A percentile compares a stretch with the other conserved stretches of the same genome.
These are phyloP conservation scores for Penicillium lagena DNA, from an alignment of 495 filamentous ascomycete genomes.

Conservation along the genomic window DNA sequence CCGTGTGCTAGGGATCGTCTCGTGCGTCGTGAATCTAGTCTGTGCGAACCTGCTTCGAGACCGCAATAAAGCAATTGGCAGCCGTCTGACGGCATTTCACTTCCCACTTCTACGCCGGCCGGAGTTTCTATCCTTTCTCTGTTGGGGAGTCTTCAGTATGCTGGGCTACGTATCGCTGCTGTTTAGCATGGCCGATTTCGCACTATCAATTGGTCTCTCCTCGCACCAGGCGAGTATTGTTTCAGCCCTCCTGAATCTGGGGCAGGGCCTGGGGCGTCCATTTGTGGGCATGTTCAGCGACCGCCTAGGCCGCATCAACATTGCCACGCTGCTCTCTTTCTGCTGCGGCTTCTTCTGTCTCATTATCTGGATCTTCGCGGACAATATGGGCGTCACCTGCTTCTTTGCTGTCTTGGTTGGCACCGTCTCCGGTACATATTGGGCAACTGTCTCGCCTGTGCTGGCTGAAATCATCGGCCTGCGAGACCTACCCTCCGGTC, in stretches of 20 bases:
- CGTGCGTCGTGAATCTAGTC: slow-evolving; percentile 56
- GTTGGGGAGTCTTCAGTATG: slow-evolving; percentile 65
- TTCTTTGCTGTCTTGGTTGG: slow-evolving; percentile 69
- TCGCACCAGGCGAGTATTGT: slow-evolving; percentile 63
- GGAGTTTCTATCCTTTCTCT: slow-evolving; percentile 58
- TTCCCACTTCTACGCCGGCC: slow-evolving; percentile 50
- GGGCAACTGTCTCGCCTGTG: slow-evolving; percentile 65
- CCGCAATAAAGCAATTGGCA: slow-evolving; percentile 62
- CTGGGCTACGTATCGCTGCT: slow-evolving; percentile 71
- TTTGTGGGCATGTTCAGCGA: slow-evolving; percentile 72
- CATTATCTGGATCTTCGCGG: slow-evolving; percentile 68
- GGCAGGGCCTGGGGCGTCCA: slow-evolving; percentile 63
- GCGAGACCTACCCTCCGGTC: slow-evolving; percentile 58
- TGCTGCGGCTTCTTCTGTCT: slow-evolving; percentile 60
- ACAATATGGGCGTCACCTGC: slow-evolving; percentile 58
- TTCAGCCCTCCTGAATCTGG: slow-evolving; percentile 66
- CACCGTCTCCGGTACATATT: slow-evolving; percentile 65
- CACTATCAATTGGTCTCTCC: slow-evolving; percentile 57
- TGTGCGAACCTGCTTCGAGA: slow-evolving; percentile 59
- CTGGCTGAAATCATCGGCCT: slow-evolving; percentile 74
- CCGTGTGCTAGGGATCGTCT: slow-evolving; percentile 62
- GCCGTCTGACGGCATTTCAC: slow-evolving; percentile 58
- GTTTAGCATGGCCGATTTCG: slow-evolving; percentile 72
- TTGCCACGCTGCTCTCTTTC: slow-evolving; percentile 58
- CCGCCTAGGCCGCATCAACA: slow-evolving; percentile 63